Percentiles rank a stretch among this genome's conserved stretches.
These are phyloP conservation scores for Rubroshorea leprosula DNA, from an alignment of 345 rosid genomes.

Conservation along the genomic window DNA sequence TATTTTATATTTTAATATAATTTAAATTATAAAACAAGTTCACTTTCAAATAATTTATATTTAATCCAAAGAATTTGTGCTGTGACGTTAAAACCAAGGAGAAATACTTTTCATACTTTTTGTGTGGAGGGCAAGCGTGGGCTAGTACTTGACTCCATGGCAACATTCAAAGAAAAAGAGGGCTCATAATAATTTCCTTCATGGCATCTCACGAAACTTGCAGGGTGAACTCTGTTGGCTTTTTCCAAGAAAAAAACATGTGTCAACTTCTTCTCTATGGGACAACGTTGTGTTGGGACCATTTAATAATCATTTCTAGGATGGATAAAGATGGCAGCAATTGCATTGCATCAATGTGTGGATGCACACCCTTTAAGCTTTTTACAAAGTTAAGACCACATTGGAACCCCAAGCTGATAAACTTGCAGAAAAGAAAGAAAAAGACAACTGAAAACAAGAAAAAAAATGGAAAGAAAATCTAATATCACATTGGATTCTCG, in stretches of 20 bases:
- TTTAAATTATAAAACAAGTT: no score
- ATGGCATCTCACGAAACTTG: constrained; percentile 4
- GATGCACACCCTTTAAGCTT: constrained; percentile 14
- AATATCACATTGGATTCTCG: constrained; percentile 33
- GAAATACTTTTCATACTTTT: no score
- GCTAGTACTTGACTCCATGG: neutral
- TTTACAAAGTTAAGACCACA: constrained; percentile 14
- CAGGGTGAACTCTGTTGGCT: constrained; percentile 10
- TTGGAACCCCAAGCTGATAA: neutral
- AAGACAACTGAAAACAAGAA: neutral
- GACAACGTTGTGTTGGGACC: neutral
- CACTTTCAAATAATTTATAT: no score
- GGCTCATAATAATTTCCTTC: no score
- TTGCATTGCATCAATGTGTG: constrained; percentile 9
- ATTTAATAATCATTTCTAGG: constrained; percentile 13
- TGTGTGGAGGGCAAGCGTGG: no score
- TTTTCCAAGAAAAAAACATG: constrained; percentile 16
- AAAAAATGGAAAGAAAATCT: neutral
- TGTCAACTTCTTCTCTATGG: neutral
- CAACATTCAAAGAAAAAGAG: neutral
- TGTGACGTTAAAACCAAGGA: no score
- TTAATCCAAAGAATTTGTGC: no score
- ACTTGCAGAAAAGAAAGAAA: neutral
- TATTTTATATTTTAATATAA: no score
- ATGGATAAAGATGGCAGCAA: constrained; percentile 7